Evolutionary conservation across 2,329 filamentous ascomycete species (phyloP).

Genomic region (Phoma herbarum): DNA sequence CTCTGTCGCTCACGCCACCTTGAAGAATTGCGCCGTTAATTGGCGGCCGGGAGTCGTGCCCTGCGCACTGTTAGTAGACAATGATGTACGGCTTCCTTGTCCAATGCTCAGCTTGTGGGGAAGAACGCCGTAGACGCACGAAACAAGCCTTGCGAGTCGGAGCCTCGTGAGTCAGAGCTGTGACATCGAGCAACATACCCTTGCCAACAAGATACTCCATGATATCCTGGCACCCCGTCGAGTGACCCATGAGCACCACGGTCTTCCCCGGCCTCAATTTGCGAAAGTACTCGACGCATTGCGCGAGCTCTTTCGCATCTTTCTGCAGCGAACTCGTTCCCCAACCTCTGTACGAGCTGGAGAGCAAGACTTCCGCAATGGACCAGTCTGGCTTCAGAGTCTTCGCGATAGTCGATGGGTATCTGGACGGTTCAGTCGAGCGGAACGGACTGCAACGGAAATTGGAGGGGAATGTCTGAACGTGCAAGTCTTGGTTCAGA

Average conservation of each 20-base stretch:
- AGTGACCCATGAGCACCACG: conserved; percentile 74
- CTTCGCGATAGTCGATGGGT: conserved; percentile 61
- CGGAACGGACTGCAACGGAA: too few species aligned
- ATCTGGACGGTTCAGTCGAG: conserved; percentile 45
- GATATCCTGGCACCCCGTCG: conserved; percentile 72
- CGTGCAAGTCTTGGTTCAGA: neutral
- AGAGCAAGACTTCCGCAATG: conserved; percentile 61
- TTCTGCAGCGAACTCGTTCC: conserved; percentile 61
- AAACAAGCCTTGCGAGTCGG: neutral
- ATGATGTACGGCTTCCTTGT: neutral
- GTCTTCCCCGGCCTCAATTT: conserved; percentile 56
- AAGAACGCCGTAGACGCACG: too few species aligned
- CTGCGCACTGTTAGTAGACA: neutral
- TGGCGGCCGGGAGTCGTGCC: conserved; percentile 55
- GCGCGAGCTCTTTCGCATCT: conserved; percentile 64
- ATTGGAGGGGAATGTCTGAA: neutral
- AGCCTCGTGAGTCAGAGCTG: neutral
- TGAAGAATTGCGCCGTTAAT: conserved; percentile 83
- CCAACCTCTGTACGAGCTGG: conserved; percentile 64
- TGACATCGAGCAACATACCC: conserved; percentile 11
- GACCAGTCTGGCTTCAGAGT: conserved; percentile 62
- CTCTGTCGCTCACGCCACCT: conserved; percentile 79
- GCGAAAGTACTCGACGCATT: conserved; percentile 62
- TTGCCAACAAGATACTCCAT: conserved; percentile 67
- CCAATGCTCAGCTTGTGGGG: neutral